A percentile compares a stretch with the other conserved stretches of the same genome.
Conservation (phyloP, 2,329 filamentous ascomycete species). For the Daldinia eschscholtzii region DNA sequence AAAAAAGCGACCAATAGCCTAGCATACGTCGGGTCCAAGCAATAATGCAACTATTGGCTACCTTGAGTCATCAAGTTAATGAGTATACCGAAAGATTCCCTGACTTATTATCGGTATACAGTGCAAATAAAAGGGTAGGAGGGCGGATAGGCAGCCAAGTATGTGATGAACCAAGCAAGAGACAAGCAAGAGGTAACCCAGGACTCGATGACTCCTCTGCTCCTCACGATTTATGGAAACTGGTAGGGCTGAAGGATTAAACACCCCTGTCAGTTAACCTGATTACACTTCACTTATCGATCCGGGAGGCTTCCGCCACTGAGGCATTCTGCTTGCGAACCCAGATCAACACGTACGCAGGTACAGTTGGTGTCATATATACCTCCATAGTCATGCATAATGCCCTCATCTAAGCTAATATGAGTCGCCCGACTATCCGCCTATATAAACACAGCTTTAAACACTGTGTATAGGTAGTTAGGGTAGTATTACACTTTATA, state of each 20-base stretch:
- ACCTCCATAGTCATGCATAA: background rate
- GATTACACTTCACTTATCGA: background rate
- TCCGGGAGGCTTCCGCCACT: background rate
- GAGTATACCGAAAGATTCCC: background rate
- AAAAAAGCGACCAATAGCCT: background rate
- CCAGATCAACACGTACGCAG: background rate
- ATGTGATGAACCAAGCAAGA: too few species aligned
- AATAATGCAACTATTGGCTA: background rate
- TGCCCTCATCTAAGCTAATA: background rate
- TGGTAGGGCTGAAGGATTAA: conserved; percentile 1
- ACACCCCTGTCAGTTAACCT: background rate
- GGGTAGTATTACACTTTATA: background rate
- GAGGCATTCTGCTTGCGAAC: conserved; percentile 2
- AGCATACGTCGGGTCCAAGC: background rate
- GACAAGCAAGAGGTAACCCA: background rate
- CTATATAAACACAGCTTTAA: background rate
- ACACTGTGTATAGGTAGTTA: background rate
- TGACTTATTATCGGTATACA: background rate
- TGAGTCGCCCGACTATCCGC: background rate
- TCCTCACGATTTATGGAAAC: background rate
- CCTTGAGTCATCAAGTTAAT: background rate
- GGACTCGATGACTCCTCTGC: background rate
- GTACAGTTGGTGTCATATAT: background rate
- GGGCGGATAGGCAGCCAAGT: background rate
- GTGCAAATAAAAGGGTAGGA: background rate